A percentile compares a stretch with the other conserved stretches of the same genome.
Evolutionary conservation across 1,284 basidiomycete genomes (phyloP).

Genomic region (Cryptococcus sp.): DNA sequence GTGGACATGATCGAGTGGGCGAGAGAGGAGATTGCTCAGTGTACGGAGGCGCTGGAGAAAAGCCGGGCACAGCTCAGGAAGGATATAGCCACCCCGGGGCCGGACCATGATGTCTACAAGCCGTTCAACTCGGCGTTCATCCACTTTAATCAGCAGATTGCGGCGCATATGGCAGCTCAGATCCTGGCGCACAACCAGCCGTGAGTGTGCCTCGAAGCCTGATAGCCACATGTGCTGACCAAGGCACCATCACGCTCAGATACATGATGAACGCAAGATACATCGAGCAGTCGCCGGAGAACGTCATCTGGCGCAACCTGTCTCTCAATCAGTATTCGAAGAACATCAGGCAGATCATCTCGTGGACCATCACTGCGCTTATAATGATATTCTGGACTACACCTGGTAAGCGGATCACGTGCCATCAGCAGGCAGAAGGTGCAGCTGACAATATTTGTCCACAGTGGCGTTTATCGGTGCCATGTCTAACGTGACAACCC

Average conservation of each 20-base stretch:
- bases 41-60: slow-evolving; percentile 26
- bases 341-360: slow-evolving; percentile 55
- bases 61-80: slow-evolving; percentile 52
- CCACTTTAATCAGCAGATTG: slow-evolving; percentile 88
- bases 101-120: slow-evolving; percentile 55
- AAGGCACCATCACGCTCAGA: slow-evolving; percentile 11
- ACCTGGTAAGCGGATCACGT: slow-evolving; percentile 52
- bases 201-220: slow-evolving; percentile 35
- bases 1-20: slow-evolving; percentile 91
- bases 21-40: slow-evolving; percentile 37
- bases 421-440: too few relatives aligned
- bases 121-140: slow-evolving; percentile 83
- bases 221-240: neutral
- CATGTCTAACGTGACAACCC: slow-evolving; percentile 52
- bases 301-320: slow-evolving; percentile 64
- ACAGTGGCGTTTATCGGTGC: slow-evolving; percentile 52
- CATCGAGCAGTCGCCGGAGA: slow-evolving; percentile 65
- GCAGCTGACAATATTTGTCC: neutral
- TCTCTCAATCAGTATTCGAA: slow-evolving; percentile 84
- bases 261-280: slow-evolving; percentile 61
- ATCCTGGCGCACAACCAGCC: slow-evolving; percentile 70
- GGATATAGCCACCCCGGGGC: slow-evolving; percentile 30
- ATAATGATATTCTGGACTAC: slow-evolving; percentile 64
- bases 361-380: slow-evolving; percentile 55
- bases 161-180: slow-evolving; percentile 76